A percentile compares a stretch with the other conserved stretches of the same genome.
These are phyloP conservation scores for Argentina anserina DNA, from an alignment of 306 rosid species.

Conservation along the genomic window DNA sequence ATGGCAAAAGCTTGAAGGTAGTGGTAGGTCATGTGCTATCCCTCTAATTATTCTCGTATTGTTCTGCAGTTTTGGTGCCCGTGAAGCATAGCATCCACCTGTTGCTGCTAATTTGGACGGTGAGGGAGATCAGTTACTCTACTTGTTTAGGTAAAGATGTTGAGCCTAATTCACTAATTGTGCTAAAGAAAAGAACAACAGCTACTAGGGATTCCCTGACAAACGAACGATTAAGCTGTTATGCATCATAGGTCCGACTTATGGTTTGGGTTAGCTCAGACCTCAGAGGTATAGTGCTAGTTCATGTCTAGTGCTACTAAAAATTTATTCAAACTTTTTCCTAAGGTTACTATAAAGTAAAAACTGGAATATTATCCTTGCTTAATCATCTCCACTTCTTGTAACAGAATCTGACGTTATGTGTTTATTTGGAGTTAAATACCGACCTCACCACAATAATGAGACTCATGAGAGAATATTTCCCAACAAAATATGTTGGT, in stretches of 20 bases:
- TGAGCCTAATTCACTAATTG: neutral
- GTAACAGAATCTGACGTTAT: neutral
- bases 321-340: neutral
- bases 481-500: neutral
- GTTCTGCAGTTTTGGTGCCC: neutral
- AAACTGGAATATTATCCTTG: too few species aligned
- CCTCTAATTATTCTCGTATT: neutral
- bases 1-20: neutral
- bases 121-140: neutral
- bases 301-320: too few species aligned
- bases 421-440: neutral
- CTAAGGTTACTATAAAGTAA: too few species aligned
- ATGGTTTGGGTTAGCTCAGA: neutral
- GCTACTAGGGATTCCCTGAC: neutral
- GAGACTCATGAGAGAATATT: neutral
- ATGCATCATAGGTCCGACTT: neutral
- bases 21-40: slow-evolving; percentile 10
- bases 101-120: neutral
- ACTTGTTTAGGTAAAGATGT: neutral
- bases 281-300: too few species aligned
- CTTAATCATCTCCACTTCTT: too few species aligned
- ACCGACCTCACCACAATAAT: neutral
- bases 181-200: neutral
- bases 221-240: neutral
- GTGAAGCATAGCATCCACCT: slow-evolving; percentile 14